Evolutionary conservation across 2,329 filamentous ascomycete genomes (phyloP), one percentile per base, ranked within the genome.

Genomic region (Colletotrichum abscissum): DNA sequence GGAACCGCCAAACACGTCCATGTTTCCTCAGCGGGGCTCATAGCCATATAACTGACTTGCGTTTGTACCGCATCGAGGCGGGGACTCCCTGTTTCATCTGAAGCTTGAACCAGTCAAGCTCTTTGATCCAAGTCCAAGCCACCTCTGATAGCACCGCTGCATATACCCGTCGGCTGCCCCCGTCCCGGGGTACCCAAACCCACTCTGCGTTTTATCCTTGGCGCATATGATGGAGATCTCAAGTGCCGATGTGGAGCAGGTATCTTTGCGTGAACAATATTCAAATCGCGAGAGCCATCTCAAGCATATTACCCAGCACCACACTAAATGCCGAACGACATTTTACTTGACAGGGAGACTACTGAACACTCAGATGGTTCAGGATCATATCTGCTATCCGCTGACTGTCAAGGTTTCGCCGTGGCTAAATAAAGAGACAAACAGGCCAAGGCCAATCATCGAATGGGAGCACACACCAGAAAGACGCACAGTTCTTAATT

Each of bases 61-160:
- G 11, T 35, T 6, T 33, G 28, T 14, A 35, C 19, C 55, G 49
- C 16, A 7, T 4, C 16, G 28, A 33, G 33, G 56, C 46, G 22
- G 19, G 56, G 33, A n/a, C 49, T 67, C 56, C 63, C n/a, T 55
- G 68, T 71, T 71, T 71, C 68, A 71, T 71, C 63, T 56, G 68
- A 67, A 67, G 55, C 62, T 70, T 70, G 55, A 65, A 55, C 63
- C 67, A 66, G 24, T 55, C n/a, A 55, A 66, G 38, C 62, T 28
- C 14, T 38, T 16, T 12, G 2, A 22, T 22, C 30, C 19, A 63
- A 60, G 22, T 67, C 63, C 55, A 4, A 35, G n/a, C 33, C 63
- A 55, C n/a, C 56, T n/a, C 26, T 16, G 16, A 49, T 49, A 56
- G 26, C 3, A 33, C 22, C 24, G 22, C 46, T n/a, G 14, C 24